Conservation (phyloP, 2,329 filamentous ascomycete species). For the Fusarium cicatricum region DNA sequence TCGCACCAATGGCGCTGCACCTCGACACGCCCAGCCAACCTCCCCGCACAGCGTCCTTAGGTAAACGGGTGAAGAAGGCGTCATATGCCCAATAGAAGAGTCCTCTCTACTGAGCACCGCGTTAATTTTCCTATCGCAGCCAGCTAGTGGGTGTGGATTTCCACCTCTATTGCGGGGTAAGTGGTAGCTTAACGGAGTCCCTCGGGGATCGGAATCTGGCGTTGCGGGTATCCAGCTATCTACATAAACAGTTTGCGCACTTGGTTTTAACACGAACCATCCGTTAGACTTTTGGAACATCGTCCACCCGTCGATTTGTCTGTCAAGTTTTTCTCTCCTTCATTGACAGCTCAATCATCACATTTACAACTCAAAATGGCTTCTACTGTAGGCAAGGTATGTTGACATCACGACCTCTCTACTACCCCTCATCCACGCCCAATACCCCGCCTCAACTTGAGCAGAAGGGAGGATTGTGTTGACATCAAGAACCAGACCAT, state of each 20-base stretch:
- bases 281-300: slow-evolving; percentile 19
- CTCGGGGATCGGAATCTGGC: slow-evolving; percentile 44
- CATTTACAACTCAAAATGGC: slow-evolving; percentile 50
- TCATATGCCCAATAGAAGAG: slow-evolving; percentile 29
- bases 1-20: slow-evolving; percentile 37
- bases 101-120: slow-evolving; percentile 22
- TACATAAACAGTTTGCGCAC: slow-evolving; percentile 37
- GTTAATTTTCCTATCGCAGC: slow-evolving; percentile 38
- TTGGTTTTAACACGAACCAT: slow-evolving; percentile 3
- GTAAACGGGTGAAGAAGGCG: slow-evolving; percentile 10
- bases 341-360: slow-evolving; percentile 25
- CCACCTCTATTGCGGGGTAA: slow-evolving; percentile 42
- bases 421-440: slow-evolving; percentile 26
- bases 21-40: slow-evolving; percentile 32
- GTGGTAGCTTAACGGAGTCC: slow-evolving; percentile 33
- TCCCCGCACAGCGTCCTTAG: slow-evolving; percentile 25
- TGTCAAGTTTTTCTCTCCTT: slow-evolving; percentile 17
- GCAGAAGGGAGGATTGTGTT: slow-evolving; percentile 13
- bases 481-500: slow-evolving; percentile 72
- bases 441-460: slow-evolving; percentile 34
- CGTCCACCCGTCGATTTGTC: slow-evolving; percentile 27
- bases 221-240: slow-evolving; percentile 29
- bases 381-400: slow-evolving; percentile 62
- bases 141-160: slow-evolving; percentile 33
- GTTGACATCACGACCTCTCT: slow-evolving; percentile 28